Base-by-base conservation (phyloP, 177 flowering plant genomes). In the Vitis hybrid region DNA sequence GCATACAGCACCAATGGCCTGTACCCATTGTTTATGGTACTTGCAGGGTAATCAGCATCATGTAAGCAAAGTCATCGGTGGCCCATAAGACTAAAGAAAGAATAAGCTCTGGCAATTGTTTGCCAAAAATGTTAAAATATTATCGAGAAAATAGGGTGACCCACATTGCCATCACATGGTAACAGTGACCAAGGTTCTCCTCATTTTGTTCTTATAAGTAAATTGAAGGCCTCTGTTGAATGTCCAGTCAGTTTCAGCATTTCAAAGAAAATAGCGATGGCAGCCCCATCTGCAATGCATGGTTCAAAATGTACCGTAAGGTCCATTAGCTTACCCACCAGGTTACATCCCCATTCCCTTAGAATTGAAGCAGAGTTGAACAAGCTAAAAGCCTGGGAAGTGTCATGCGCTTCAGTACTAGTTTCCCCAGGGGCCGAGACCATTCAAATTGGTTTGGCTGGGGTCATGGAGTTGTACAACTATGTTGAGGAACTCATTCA, bases 281-380 rank as follows among this genome's bases (percentile, higher is more conserved):
- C 60, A n/a, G 51, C n/a, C 39, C 55, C 50, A 26, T 59, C 58
- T 17, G 62, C 50, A 60, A 34, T 23, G 2, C 26, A 3, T 6
- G 64, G 69, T 19, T 8, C 65, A 18, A 17, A 51, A 66, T 18
- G 17, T 48, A 56, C 82, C 72, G 14, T 64, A 7, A 82, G 88
- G 54, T 86, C 91, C 23, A 79, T 82, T 32, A 86, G 92, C 68
- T 78, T 86, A 77, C 90, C 75, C 2, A 48, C 79, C 6, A 75
- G 68, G 18, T 19, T 56, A 52, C 74, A 56, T 10, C 80, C 70
- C 8, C 55, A 26, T 57, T 76, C 70, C 32, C 15, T 55, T 4
- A 72, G 62, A 12, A 9, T 65, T 14, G 76, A 66, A 60, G 60
- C 67, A 8, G 72, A 70, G 49, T 17, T 79, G 6, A 64, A 56